These are phyloP conservation scores for Coemansia sp. DNA, from an alignment of 192 early-diverging fungal species.

Conservation along the genomic window DNA sequence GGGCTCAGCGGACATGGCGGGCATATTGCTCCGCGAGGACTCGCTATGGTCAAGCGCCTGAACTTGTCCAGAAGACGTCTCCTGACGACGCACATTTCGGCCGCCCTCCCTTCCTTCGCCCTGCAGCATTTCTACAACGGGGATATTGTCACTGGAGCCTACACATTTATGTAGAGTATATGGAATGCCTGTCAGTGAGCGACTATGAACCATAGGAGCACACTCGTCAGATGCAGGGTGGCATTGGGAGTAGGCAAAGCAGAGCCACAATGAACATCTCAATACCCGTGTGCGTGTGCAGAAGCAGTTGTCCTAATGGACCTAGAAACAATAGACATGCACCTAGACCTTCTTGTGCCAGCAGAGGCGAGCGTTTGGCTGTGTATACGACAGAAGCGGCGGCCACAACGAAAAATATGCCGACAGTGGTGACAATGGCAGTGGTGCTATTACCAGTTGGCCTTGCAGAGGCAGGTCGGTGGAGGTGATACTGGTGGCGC, in stretches of 20 bases:
- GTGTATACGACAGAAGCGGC: background rate
- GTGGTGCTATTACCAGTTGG: conserved; percentile 3
- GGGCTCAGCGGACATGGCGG: background rate
- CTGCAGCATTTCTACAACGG: background rate
- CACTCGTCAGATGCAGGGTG: background rate
- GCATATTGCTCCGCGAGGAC: conserved; percentile 1
- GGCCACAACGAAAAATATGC: conserved; percentile 1
- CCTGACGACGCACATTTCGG: background rate
- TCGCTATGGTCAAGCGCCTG: conserved; percentile 19
- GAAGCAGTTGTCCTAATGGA: background rate
- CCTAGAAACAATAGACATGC: conserved; percentile 1
- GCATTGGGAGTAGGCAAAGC: background rate
- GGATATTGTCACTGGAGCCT: background rate
- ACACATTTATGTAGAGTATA: background rate
- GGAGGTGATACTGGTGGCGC: background rate
- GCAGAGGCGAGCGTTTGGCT: background rate
- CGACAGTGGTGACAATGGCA: conserved; percentile 1
- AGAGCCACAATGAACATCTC: conserved; percentile 1
- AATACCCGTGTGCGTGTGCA: background rate
- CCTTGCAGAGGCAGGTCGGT: background rate
- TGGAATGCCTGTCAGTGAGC: background rate
- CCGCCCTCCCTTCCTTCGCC: background rate
- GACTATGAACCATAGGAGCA: background rate
- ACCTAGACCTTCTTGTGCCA: conserved; percentile 7
- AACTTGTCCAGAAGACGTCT: background rate